A percentile compares a stretch with the other conserved stretches of the same genome.
Evolutionary conservation across 2,329 filamentous ascomycete species (phyloP).

Genomic region (Stemphylium lycopersici): DNA sequence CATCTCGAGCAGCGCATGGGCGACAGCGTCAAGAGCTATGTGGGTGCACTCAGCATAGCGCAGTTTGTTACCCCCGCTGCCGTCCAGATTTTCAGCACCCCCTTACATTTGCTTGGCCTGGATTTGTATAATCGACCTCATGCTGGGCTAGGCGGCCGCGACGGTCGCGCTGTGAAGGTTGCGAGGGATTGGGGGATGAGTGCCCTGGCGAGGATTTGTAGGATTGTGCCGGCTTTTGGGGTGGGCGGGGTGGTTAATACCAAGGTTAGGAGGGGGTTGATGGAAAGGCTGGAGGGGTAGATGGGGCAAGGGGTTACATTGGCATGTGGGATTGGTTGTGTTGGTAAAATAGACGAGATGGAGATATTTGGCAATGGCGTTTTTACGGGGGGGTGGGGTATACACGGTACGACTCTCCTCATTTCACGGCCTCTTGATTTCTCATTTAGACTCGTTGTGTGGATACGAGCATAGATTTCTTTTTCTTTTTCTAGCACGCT

Average conservation of each 20-base stretch:
- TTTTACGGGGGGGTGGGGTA: no score
- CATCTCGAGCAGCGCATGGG: slow-evolving; percentile 55
- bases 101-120: slow-evolving; percentile 81
- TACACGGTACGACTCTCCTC: no score
- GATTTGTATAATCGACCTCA: slow-evolving; percentile 80
- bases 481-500: no score
- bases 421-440: no score
- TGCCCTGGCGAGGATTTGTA: slow-evolving; percentile 74
- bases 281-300: slow-evolving; percentile 55
- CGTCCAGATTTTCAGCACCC: slow-evolving; percentile 80
- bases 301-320: no score
- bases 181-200: slow-evolving; percentile 77
- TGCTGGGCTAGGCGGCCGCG: slow-evolving; percentile 57
- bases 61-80: slow-evolving; percentile 82
- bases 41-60: slow-evolving; percentile 60
- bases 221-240: slow-evolving; percentile 89
- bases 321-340: no score
- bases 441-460: no score
- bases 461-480: no score
- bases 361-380: no score
- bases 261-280: slow-evolving; percentile 70
- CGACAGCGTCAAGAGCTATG: slow-evolving; percentile 59
- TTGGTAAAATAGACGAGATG: no score
- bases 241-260: slow-evolving; percentile 86
- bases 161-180: slow-evolving; percentile 69